Percentiles rank a stretch among this genome's conserved stretches.
Evolutionary conservation across 495 filamentous ascomycete species (phyloP).

Genomic region (Trichoderma gamsii): DNA sequence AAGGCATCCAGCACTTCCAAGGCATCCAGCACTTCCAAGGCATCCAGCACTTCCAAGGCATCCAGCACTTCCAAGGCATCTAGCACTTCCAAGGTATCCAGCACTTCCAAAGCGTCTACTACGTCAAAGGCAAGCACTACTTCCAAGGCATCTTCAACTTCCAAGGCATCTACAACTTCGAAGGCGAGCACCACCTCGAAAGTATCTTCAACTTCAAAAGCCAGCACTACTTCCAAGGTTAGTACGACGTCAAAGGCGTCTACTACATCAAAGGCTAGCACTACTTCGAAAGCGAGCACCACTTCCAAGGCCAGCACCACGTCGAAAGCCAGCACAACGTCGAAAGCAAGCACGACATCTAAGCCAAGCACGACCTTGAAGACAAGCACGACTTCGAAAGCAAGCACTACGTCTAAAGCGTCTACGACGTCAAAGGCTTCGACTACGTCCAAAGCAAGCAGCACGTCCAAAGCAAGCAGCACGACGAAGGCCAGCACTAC

Average conservation of each 20-base stretch:
- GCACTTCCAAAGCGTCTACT: not conserved
- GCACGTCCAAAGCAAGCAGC: not conserved
- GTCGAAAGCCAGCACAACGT: not conserved
- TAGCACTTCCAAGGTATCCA: slow-evolving; percentile 4
- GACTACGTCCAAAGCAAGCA: not conserved
- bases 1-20: not conserved
- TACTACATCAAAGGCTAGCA: not conserved
- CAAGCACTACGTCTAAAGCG: too few species aligned
- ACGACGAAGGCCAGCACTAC: not conserved
- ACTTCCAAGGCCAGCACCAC: not conserved
- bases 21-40: not conserved
- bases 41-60: slow-evolving; percentile 12
- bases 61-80: slow-evolving; percentile 15
- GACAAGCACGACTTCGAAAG: not conserved
- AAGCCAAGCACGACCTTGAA: not conserved
- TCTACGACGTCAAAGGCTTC: not conserved
- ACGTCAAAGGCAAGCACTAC: not conserved
- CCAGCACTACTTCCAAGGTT: not conserved
- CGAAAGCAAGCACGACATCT: not conserved
- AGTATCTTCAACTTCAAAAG: not conserved
- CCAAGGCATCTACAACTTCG: not conserved
- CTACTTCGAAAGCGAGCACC: not conserved
- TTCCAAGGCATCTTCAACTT: slow-evolving; percentile 1
- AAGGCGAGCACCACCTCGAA: not conserved
- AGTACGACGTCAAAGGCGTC: not conserved